Percentiles rank a stretch among this genome's conserved stretches.
These are phyloP conservation scores for Miscanthus sacchariflorus DNA, from an alignment of 202 grass and related monocot genomes.

Conservation along the genomic window DNA sequence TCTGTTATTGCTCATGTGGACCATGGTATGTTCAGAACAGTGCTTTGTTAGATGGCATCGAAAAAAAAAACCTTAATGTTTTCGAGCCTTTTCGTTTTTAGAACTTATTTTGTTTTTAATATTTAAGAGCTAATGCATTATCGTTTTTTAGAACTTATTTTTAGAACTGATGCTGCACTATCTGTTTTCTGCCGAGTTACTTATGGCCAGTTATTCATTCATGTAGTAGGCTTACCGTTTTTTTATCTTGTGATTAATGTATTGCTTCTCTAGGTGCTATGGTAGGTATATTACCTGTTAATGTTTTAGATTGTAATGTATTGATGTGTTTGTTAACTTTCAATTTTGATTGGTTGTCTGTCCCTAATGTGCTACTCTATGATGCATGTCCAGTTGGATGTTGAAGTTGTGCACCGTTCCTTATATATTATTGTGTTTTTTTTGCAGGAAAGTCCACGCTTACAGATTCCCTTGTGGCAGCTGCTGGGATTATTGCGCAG, in stretches of 20 bases:
- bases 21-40: constrained; percentile 55
- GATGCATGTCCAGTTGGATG: not conserved
- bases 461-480: constrained; percentile 76
- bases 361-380: not conserved
- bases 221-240: not conserved
- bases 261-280: not conserved
- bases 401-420: not conserved
- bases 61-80: not conserved
- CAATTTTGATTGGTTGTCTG: not conserved
- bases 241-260: not conserved
- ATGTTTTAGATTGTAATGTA: not conserved
- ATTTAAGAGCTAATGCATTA: not conserved
- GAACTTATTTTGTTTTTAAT: not conserved
- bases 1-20: constrained; percentile 81
- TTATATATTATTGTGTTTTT: constrained; percentile 20
- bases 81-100: not conserved
- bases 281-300: not conserved
- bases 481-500: constrained; percentile 76
- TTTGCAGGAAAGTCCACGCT: constrained; percentile 77
- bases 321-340: not conserved
- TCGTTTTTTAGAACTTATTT: not conserved
- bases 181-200: not conserved
- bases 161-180: not conserved
- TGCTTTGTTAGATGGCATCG: not conserved
- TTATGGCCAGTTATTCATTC: not conserved